Evolutionary conservation across 148 eudicot species (phyloP).

Genomic region (Chenopodium berlandieri): DNA sequence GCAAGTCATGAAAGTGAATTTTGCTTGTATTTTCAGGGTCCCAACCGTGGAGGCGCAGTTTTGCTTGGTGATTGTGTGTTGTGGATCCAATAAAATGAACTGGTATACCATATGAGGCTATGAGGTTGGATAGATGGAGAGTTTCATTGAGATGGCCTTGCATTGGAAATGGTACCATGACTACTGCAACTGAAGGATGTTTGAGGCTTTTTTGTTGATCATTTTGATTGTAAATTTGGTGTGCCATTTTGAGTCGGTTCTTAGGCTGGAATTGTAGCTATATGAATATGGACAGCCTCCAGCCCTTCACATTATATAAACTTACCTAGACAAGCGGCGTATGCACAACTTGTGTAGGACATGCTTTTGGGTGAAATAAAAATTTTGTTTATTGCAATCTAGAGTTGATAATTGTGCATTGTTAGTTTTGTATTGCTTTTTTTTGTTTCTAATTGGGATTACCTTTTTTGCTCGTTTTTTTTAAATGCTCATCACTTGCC

Average conservation of each 20-base stretch:
- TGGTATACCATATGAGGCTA: conserved; percentile 43
- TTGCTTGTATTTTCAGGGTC: conserved; percentile 24
- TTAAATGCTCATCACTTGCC: no score
- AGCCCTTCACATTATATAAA: background rate
- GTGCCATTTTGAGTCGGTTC: conserved; percentile 3
- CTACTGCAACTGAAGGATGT: conserved; percentile 21
- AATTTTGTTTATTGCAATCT: no score
- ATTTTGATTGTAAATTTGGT: conserved; percentile 11
- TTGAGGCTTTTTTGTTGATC: conserved; percentile 38
- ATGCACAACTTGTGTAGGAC: no score
- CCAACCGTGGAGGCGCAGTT: conserved; percentile 40
- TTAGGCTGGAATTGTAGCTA: background rate
- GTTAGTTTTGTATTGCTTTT: no score
- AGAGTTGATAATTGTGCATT: no score
- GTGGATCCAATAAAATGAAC: conserved; percentile 50
- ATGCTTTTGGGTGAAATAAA: no score
- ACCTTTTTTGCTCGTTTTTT: no score
- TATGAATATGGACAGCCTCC: background rate
- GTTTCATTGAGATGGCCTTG: conserved; percentile 79
- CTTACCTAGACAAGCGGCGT: no score
- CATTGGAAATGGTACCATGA: conserved; percentile 60
- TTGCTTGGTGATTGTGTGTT: conserved; percentile 49
- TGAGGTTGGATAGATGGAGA: conserved; percentile 57
- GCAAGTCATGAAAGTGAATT: no score
- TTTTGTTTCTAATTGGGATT: no score